These are phyloP conservation scores for Nakaseomyces nivariensis DNA, from an alignment of 1,139 yeast species.

Conservation along the genomic window DNA sequence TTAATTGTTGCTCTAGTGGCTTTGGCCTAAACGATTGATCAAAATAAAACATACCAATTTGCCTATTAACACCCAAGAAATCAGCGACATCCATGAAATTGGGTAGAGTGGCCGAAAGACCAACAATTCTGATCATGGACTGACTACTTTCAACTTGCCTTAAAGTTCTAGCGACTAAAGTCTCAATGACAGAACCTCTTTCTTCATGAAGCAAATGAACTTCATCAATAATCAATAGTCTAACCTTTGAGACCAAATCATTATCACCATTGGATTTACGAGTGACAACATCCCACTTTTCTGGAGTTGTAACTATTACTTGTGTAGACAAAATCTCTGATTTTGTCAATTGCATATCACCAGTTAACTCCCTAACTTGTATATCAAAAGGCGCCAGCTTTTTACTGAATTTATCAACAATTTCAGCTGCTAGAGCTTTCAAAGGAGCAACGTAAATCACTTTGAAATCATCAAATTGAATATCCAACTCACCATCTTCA, in stretches of 20 bases:
- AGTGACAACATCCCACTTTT: conserved; percentile 98
- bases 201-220: conserved; percentile 96
- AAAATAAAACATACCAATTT: conserved; percentile 85
- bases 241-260: conserved; percentile 77
- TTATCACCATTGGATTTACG: conserved; percentile 75
- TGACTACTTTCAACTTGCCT: conserved; percentile 92
- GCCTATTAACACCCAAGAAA: conserved; percentile 81
- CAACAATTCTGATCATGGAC: conserved; percentile 91
- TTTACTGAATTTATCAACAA: conserved; percentile 77
- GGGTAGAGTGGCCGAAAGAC: conserved; percentile 92
- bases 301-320: conserved; percentile 92
- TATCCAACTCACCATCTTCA: conserved; percentile 47
- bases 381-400: conserved; percentile 80
- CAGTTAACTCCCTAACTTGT: conserved; percentile 81
- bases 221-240: conserved; percentile 83
- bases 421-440: conserved; percentile 95
- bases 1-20: conserved; percentile 77
- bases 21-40: conserved; percentile 92
- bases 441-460: conserved; percentile 92
- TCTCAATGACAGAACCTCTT: conserved; percentile 94
- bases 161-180: conserved; percentile 87
- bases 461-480: conserved; percentile 76
- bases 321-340: conserved; percentile 80
- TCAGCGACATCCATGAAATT: conserved; percentile 93
- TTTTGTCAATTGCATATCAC: conserved; percentile 90